Percentiles rank a stretch among this genome's conserved stretches.
These are phyloP conservation scores for Paramyrothecium roridum DNA, from an alignment of 2,329 filamentous ascomycete species.

Conservation along the genomic window DNA sequence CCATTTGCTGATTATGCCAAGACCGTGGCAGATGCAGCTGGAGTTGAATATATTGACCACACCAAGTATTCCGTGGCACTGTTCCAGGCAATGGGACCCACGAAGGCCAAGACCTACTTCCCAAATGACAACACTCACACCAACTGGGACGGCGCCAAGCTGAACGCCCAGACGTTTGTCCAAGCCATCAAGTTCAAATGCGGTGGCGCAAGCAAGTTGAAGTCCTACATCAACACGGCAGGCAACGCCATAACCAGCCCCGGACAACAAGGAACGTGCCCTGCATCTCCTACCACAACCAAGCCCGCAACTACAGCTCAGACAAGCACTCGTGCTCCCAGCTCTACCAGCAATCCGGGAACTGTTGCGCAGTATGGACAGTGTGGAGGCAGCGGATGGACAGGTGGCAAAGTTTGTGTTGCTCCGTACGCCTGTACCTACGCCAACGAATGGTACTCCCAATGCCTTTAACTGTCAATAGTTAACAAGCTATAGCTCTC, in stretches of 20 bases:
- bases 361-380: background rate
- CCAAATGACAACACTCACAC: background rate
- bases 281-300: background rate
- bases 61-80: background rate
- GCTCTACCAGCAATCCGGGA: background rate
- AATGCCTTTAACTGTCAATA: background rate
- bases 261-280: background rate
- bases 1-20: background rate
- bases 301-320: background rate
- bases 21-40: background rate
- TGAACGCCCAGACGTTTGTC: background rate
- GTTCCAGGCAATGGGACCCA: background rate
- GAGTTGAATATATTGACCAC: background rate
- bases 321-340: background rate
- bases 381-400: background rate
- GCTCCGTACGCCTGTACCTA: background rate
- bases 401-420: background rate
- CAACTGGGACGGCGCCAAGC: background rate
- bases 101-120: background rate
- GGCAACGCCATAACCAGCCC: background rate
- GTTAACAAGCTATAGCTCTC: too few relatives aligned
- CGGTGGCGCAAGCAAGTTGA: background rate
- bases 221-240: background rate
- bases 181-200: background rate
- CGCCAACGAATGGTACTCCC: background rate